Conservation (phyloP, 2,329 filamentous ascomycete species). For the Trichoderma atrobrunneum region DNA sequence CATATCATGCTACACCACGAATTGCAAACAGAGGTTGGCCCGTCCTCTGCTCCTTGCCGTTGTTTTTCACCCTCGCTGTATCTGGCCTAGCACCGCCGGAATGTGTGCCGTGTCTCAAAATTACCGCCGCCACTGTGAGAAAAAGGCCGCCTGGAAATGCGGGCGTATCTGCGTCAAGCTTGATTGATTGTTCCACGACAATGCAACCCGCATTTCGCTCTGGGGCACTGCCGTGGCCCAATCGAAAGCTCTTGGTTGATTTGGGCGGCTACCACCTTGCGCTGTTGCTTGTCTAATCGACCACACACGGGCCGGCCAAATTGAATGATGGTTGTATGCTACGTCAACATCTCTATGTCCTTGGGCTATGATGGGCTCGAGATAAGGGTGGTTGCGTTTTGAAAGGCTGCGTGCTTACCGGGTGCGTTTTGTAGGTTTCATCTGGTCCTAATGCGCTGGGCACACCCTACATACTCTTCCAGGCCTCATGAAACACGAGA, state of each 20-base stretch:
- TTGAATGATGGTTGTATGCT: not conserved
- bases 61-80: not conserved
- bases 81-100: not conserved
- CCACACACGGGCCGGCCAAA: not conserved
- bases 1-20: not conserved
- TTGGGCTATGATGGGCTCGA: not conserved
- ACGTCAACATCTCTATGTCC: not conserved
- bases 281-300: not conserved
- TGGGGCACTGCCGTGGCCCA: not conserved
- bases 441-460: not conserved
- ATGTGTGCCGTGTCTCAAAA: conserved; percentile 11
- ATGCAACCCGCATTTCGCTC: not conserved
- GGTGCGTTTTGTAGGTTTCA: not conserved
- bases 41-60: not conserved
- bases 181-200: conserved; percentile 2
- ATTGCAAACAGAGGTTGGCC: not conserved
- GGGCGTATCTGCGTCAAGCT: conserved; percentile 4
- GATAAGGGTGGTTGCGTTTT: conserved; percentile 1
- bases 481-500: not conserved
- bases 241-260: not conserved
- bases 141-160: not conserved
- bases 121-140: conserved; percentile 2
- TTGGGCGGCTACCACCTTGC: not conserved
- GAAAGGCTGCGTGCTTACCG: conserved; percentile 1
- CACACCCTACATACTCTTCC: not conserved